Evolutionary conservation across 768 basidiomycete genomes (phyloP).

Genomic region (Rhizopogon vulgaris): DNA sequence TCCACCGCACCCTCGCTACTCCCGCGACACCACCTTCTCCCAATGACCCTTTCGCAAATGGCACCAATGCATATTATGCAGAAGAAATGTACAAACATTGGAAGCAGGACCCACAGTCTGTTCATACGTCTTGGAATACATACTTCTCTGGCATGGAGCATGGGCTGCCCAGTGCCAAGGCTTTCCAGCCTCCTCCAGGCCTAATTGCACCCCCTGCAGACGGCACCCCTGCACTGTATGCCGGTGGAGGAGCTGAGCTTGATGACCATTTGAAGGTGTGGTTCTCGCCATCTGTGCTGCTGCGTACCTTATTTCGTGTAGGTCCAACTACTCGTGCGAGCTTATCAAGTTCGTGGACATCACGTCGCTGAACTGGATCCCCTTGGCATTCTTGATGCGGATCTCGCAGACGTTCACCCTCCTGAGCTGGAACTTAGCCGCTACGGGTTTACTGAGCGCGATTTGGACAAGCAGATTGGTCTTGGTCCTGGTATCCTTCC

Average conservation of each 20-base stretch:
- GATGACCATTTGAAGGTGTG: conserved; percentile 90
- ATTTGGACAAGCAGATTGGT: conserved; percentile 90
- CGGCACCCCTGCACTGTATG: conserved; percentile 73
- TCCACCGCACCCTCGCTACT: conserved; percentile 38
- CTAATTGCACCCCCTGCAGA: conserved; percentile 67
- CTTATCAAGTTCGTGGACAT: conserved; percentile 98
- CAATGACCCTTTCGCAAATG: conserved; percentile 87
- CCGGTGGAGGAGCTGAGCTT: conserved; percentile 66
- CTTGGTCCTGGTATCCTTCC: conserved; percentile 96
- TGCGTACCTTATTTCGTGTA: conserved; percentile 25
- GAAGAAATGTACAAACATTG: conserved; percentile 96
- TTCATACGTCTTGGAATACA: conserved; percentile 90
- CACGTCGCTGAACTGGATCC: conserved; percentile 95
- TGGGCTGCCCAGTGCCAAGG: conserved; percentile 70
- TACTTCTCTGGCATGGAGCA: conserved; percentile 94
- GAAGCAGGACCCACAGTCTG: conserved; percentile 84
- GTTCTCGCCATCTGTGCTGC: conserved; percentile 9
- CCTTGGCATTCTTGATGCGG: conserved; percentile 86
- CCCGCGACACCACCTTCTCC: conserved; percentile 54
- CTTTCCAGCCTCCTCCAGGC: conserved; percentile 80
- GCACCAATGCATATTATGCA: conserved; percentile 91
- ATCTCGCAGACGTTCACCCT: conserved; percentile 71
- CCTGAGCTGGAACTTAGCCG: conserved; percentile 91
- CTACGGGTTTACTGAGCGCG: conserved; percentile 92
- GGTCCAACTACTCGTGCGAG: conserved; percentile 96